These are phyloP conservation scores for Clavispora carvajalis DNA, from an alignment of 805 yeast species.

Conservation along the genomic window DNA sequence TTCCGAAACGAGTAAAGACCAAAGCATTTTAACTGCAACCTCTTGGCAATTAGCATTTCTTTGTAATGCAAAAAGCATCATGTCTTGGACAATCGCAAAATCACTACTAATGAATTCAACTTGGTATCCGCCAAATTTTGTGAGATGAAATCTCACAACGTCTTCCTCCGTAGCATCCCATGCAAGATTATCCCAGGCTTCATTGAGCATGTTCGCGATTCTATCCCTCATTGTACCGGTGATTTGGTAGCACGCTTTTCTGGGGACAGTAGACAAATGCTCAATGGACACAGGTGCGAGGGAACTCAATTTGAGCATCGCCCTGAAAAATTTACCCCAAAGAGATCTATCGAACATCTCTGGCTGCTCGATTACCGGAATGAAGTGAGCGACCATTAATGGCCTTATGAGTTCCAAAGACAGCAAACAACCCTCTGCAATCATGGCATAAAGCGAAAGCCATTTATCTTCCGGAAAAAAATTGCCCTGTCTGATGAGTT, in stretches of 20 bases:
- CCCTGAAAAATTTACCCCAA: conserved; percentile 65
- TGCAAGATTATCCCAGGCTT: conserved; percentile 73
- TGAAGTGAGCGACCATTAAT: conserved; percentile 41
- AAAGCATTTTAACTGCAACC: conserved; percentile 60
- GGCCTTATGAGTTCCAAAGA: conserved; percentile 51
- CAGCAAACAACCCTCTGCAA: conserved; percentile 51
- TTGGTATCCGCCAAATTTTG: conserved; percentile 66
- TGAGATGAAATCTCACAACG: conserved; percentile 51
- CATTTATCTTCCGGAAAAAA: conserved; percentile 68
- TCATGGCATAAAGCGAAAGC: conserved; percentile 60
- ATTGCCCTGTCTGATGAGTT: conserved; percentile 46
- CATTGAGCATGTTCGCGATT: conserved; percentile 49
- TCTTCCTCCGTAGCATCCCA: conserved; percentile 55
- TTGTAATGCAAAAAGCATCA: conserved; percentile 66
- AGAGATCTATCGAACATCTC: conserved; percentile 52
- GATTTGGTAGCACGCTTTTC: conserved; percentile 61
- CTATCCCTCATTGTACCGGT: conserved; percentile 60
- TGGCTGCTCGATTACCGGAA: conserved; percentile 48
- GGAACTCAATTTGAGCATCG: conserved; percentile 53
- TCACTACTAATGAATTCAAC: conserved; percentile 54
- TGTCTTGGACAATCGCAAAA: conserved; percentile 55
- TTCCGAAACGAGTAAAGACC: conserved; percentile 70
- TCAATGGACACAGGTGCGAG: conserved; percentile 67
- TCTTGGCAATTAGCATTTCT: conserved; percentile 54
- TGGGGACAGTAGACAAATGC: conserved; percentile 66